Conservation (phyloP, 2,329 filamentous ascomycete genomes). For the Elsinoe necatrix region DNA sequence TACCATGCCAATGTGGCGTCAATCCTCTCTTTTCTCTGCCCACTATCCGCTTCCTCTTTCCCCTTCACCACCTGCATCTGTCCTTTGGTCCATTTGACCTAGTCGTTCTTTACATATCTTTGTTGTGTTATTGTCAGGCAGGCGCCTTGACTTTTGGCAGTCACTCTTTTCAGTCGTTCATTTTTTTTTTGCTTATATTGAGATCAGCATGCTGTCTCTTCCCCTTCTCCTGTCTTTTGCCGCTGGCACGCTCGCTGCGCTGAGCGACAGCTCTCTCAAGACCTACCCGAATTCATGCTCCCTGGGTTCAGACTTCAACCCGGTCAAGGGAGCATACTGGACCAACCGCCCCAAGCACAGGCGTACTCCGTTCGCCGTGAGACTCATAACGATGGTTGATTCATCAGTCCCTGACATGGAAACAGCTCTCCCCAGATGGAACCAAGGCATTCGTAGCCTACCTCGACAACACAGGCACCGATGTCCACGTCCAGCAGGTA, state of each 20-base stretch:
- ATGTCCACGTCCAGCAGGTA: slow-evolving; percentile 51
- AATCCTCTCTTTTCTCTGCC: neutral
- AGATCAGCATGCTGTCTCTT: slow-evolving; percentile 16
- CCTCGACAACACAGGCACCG: slow-evolving; percentile 47
- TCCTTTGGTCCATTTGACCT: slow-evolving; percentile 12
- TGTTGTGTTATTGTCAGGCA: slow-evolving; percentile 7
- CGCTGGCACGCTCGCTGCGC: slow-evolving; percentile 29
- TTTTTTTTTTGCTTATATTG: slow-evolving; percentile 5
- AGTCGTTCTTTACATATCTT: slow-evolving; percentile 11
- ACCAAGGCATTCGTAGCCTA: slow-evolving; percentile 53
- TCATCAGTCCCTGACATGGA: neutral
- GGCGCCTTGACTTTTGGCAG: slow-evolving; percentile 5
- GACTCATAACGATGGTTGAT: neutral
- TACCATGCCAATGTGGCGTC: neutral
- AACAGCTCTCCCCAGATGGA: slow-evolving; percentile 48
- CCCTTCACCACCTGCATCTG: slow-evolving; percentile 6
- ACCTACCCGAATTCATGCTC: slow-evolving; percentile 38
- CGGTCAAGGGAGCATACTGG: slow-evolving; percentile 54
- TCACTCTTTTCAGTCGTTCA: slow-evolving; percentile 14
- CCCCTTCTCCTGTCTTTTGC: slow-evolving; percentile 21
- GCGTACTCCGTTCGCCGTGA: slow-evolving; percentile 49
- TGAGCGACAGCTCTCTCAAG: slow-evolving; percentile 36
- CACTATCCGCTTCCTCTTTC: neutral
- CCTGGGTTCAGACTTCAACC: slow-evolving; percentile 47
- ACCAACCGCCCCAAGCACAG: slow-evolving; percentile 53